Conservation (phyloP, 352 stramenopile species). For the Phytophthora sojae region DNA sequence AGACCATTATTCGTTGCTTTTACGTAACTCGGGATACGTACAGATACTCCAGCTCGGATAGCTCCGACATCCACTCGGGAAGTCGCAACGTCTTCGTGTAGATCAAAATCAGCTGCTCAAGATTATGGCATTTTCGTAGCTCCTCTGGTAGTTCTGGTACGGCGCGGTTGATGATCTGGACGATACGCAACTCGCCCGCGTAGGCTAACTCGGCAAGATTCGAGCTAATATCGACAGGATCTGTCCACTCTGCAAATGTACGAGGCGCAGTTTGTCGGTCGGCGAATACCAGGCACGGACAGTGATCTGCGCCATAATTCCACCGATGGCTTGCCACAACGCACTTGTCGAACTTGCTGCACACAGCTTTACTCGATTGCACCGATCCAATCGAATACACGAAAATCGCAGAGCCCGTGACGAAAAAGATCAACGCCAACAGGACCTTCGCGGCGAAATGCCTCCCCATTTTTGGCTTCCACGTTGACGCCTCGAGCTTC, state of each 20-base stretch:
- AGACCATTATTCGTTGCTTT: too few relatives aligned
- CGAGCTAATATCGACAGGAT: constrained; percentile 39
- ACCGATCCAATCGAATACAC: constrained; percentile 43
- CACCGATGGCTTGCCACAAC: constrained; percentile 55
- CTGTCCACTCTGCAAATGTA: constrained; percentile 46
- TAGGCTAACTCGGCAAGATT: constrained; percentile 37
- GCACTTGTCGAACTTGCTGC: constrained; percentile 45
- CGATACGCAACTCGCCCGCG: constrained; percentile 45
- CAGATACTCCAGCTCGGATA: constrained; percentile 45
- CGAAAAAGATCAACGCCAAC: constrained; percentile 42
- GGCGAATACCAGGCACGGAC: constrained; percentile 53
- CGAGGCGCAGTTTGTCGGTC: constrained; percentile 35
- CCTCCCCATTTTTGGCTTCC: constrained; percentile 28
- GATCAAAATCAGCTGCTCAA: constrained; percentile 44
- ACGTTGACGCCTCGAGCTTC: constrained; percentile 20
- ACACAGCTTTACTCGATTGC: constrained; percentile 31
- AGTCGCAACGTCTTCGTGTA: constrained; percentile 42
- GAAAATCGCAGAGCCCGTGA: constrained; percentile 34
- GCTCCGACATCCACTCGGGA: constrained; percentile 35
- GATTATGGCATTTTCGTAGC: constrained; percentile 40
- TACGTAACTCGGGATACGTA: constrained; percentile 13
- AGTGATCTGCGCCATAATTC: constrained; percentile 40
- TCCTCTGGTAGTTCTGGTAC: constrained; percentile 41
- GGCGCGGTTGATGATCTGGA: constrained; percentile 57
- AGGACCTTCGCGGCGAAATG: constrained; percentile 29